Percentiles rank a stretch among this genome's conserved stretches.
Evolutionary conservation across 2,329 filamentous ascomycete species (phyloP).

Genomic region (Trichoderma sp.): DNA sequence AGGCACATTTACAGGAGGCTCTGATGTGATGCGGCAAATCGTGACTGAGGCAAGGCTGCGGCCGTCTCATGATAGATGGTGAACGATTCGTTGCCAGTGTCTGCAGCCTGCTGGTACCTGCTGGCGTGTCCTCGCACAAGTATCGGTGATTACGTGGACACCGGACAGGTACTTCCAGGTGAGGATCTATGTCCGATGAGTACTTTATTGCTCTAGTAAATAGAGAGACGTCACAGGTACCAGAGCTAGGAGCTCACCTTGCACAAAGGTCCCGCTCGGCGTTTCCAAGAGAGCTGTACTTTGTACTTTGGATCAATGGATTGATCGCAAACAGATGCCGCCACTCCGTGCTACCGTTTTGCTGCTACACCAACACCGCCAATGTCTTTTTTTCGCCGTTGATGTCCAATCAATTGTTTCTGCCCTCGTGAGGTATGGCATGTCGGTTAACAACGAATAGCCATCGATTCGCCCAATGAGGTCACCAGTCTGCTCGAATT

Average conservation of each 20-base stretch:
- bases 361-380: not conserved
- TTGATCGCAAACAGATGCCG: not conserved
- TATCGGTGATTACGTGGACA: slow-evolving; percentile 10
- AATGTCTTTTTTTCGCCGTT: not conserved
- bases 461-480: not conserved
- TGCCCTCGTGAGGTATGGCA: not conserved
- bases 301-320: not conserved
- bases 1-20: not conserved
- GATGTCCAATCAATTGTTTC: not conserved
- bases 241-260: not conserved
- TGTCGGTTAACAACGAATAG: not conserved
- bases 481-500: not conserved
- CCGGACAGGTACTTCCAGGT: not conserved
- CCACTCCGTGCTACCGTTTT: not conserved
- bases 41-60: not conserved
- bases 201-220: not conserved
- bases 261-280: not conserved
- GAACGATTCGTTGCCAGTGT: not conserved
- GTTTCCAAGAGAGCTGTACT: not conserved
- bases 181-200: not conserved
- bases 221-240: not conserved
- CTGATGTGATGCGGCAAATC: not conserved
- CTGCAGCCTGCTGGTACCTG: not conserved
- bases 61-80: not conserved
- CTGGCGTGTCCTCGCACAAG: not conserved